A percentile compares a stretch with the other conserved stretches of the same genome.
Conservation (phyloP, 768 basidiomycete genomes). For the Porphyrellus cyaneotinctus region DNA sequence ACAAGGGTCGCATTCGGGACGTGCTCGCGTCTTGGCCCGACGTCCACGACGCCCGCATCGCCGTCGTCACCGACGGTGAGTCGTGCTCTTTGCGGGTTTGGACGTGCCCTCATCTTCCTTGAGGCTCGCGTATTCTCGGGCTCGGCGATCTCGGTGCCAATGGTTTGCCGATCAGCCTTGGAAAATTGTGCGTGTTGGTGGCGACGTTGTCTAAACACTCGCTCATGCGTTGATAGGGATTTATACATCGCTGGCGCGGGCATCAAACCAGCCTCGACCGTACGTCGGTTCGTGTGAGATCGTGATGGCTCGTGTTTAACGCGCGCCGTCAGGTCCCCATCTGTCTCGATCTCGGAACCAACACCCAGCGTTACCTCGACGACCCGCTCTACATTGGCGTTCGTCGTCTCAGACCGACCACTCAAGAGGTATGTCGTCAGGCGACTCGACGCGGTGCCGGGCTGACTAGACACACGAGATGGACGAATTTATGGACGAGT, state of each 20-base stretch:
- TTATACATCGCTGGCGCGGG: constrained; percentile 73
- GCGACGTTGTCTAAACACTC: not conserved
- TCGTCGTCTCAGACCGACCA: constrained; percentile 47
- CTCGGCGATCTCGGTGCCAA: constrained; percentile 47
- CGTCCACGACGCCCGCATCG: constrained; percentile 48
- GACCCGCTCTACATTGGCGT: constrained; percentile 78
- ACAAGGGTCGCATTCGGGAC: constrained; percentile 59
- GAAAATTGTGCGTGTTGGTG: constrained; percentile 53
- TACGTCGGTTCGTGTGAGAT: constrained; percentile 11
- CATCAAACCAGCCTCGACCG: constrained; percentile 48
- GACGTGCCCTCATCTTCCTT: not conserved
- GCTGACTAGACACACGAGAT: constrained; percentile 38
- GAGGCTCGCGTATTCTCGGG: constrained; percentile 69
- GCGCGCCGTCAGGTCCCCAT: constrained; percentile 46
- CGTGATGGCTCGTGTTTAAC: not conserved
- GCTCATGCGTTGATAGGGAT: constrained; percentile 34
- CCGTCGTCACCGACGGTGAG: constrained; percentile 73
- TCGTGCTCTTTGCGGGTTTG: not conserved
- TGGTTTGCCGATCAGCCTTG: constrained; percentile 56
- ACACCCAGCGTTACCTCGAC: constrained; percentile 58
- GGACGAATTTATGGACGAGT: constrained; percentile 72
- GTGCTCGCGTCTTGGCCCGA: constrained; percentile 53
- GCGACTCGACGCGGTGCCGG: not conserved
- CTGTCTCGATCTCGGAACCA: constrained; percentile 73
- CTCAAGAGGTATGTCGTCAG: constrained; percentile 36